Evolutionary conservation across 192 early-diverging fungal genomes (phyloP).

Genomic region (Gonapodya prolifera): DNA sequence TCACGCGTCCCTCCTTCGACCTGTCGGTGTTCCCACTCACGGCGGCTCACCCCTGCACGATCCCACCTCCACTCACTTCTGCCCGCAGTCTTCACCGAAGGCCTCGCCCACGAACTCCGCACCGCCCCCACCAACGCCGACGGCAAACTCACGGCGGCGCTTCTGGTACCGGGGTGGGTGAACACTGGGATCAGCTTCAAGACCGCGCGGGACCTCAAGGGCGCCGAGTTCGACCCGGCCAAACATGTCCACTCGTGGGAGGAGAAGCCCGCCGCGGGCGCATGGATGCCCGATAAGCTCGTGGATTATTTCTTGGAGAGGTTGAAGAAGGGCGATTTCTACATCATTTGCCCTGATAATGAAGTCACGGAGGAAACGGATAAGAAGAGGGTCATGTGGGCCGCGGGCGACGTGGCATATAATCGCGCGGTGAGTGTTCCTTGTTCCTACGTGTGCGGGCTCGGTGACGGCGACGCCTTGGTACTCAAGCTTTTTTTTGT

Average conservation of each 20-base stretch:
- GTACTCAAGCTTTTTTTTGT: not conserved
- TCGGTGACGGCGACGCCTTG: not conserved
- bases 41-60: too few species aligned
- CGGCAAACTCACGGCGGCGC: not conserved
- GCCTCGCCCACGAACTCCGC: conserved; percentile 3
- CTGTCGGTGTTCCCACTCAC: too few species aligned
- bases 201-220: not conserved
- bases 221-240: not conserved
- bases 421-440: not conserved
- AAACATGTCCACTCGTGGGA: not conserved
- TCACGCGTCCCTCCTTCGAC: too few species aligned
- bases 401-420: not conserved
- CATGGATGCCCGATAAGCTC: not conserved
- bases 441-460: not conserved
- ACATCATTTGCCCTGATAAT: conserved; percentile 5
- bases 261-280: not conserved
- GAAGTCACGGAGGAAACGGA: not conserved
- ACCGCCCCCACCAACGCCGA: not conserved
- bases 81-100: conserved; percentile 1
- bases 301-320: not conserved
- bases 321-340: not conserved
- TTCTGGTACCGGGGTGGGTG: conserved; percentile 4
- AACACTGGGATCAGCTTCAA: conserved; percentile 1
- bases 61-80: too few species aligned
- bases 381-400: conserved; percentile 4